phyloP scores from a whole-genome alignment of 768 basidiomycete genomes.

The Coprinopsis cinerea region DNA sequence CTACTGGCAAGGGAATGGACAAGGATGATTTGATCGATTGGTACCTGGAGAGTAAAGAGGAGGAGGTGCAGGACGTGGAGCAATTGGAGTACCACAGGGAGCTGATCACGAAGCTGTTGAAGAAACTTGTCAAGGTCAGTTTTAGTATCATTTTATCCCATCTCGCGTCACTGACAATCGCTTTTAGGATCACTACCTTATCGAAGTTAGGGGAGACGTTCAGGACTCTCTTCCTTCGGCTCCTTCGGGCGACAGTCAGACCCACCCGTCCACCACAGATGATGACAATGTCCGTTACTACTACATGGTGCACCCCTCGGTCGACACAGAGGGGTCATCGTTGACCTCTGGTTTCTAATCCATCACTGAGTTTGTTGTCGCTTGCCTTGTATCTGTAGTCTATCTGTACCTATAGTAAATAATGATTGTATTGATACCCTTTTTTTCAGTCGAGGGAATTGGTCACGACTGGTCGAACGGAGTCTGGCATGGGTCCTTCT shows the following conservation, averaged over 20 bases:
- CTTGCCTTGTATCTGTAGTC: constrained; percentile 13
- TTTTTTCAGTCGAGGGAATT: no score
- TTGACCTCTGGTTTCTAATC: constrained; percentile 30
- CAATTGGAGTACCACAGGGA: constrained; percentile 89
- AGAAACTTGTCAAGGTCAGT: constrained; percentile 84
- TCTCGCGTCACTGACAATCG: constrained; percentile 1
- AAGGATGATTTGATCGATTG: constrained; percentile 92
- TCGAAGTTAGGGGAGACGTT: constrained; percentile 80
- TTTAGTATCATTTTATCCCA: background rate
- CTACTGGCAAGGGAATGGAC: constrained; percentile 72
- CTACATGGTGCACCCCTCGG: constrained; percentile 88
- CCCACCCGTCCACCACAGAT: constrained; percentile 41
- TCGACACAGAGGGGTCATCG: constrained; percentile 62
- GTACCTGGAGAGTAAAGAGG: constrained; percentile 91
- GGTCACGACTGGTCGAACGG: no score
- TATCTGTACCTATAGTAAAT: constrained; percentile 14
- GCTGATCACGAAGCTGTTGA: constrained; percentile 82
- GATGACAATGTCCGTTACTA: constrained; percentile 64
- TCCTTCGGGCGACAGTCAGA: constrained; percentile 53
- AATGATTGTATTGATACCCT: constrained; percentile 13
- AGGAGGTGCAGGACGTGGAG: constrained; percentile 75
- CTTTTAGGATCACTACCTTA: constrained; percentile 71
- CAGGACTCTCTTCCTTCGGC: constrained; percentile 72
- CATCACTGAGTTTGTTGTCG: constrained; percentile 6
- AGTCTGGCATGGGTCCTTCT: no score